phyloP scores from a whole-genome alignment of 2,329 filamentous ascomycete genomes.

The Botrytis fragariae region DNA sequence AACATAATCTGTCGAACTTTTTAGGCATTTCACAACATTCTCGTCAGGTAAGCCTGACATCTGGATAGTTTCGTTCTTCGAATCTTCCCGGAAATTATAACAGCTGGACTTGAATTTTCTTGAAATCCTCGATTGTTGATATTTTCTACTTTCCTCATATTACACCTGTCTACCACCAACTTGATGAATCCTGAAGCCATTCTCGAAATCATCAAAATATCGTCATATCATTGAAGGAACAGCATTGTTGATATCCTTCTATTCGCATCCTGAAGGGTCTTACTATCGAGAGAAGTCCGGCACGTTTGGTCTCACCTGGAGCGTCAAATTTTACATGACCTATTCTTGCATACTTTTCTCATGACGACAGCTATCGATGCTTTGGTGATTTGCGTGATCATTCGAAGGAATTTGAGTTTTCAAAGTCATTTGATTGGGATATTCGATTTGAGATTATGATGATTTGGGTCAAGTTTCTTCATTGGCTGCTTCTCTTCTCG shows the following conservation, averaged over 20 bases:
- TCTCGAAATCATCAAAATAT: constrained; percentile 9
- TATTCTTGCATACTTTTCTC: constrained; percentile 18
- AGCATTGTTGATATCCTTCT: constrained; percentile 16
- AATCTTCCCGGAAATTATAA: neutral
- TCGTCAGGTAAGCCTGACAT: neutral
- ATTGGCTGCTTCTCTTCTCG: constrained; percentile 11
- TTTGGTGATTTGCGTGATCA: neutral
- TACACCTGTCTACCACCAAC: neutral
- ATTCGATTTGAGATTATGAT: constrained; percentile 13
- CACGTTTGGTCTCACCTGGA: neutral
- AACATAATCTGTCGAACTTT: neutral
- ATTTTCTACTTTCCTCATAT: neutral
- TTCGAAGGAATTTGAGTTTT: neutral
- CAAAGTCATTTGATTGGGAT: neutral
- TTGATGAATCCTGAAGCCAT: constrained; percentile 23
- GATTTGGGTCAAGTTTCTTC: constrained; percentile 12
- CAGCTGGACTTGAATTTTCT: neutral
- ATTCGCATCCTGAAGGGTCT: neutral
- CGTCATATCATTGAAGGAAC: constrained; percentile 19
- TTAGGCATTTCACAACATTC: neutral
- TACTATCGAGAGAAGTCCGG: constrained; percentile 2
- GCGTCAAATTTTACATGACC: neutral
- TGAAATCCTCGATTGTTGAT: neutral
- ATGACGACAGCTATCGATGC: neutral
- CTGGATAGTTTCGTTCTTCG: constrained; percentile 5